A percentile compares a stretch with the other conserved stretches of the same genome.
Conservation (phyloP, 2,329 filamentous ascomycete genomes). For the Cercospora berteroae region DNA sequence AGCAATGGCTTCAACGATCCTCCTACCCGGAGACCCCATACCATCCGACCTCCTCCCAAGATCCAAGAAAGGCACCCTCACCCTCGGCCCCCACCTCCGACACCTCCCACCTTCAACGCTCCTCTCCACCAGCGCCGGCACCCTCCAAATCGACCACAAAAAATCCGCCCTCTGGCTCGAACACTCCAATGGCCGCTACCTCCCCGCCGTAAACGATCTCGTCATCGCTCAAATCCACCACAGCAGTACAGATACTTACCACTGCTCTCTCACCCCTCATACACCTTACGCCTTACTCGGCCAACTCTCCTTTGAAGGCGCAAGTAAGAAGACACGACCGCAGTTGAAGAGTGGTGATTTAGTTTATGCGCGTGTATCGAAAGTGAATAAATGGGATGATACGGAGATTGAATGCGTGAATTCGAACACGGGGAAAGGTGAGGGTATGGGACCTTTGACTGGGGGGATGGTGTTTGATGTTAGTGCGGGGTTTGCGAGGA, state of each 20-base stretch:
- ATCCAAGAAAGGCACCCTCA: slow-evolving; percentile 64
- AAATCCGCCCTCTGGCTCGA: slow-evolving; percentile 82
- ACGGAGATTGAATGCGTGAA: slow-evolving; percentile 89
- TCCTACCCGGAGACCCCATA: slow-evolving; percentile 80
- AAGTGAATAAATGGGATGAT: slow-evolving; percentile 79
- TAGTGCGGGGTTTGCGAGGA: slow-evolving; percentile 75
- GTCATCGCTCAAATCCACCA: slow-evolving; percentile 84
- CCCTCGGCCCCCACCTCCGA: slow-evolving; percentile 78
- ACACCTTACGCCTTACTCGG: slow-evolving; percentile 68
- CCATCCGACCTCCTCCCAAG: slow-evolving; percentile 65
- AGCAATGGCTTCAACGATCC: slow-evolving; percentile 47
- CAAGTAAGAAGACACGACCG: slow-evolving; percentile 87
- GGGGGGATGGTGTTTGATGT: slow-evolving; percentile 85
- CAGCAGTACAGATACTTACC: slow-evolving; percentile 72
- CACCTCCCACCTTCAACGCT: slow-evolving; percentile 76
- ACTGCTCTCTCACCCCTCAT: slow-evolving; percentile 69
- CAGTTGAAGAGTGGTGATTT: slow-evolving; percentile 70
- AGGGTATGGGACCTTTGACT: slow-evolving; percentile 78
- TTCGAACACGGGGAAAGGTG: slow-evolving; percentile 78
- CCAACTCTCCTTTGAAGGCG: slow-evolving; percentile 88
- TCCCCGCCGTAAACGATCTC: slow-evolving; percentile 75
- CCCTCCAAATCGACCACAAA: slow-evolving; percentile 64
- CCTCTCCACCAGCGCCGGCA: slow-evolving; percentile 64
- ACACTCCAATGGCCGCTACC: slow-evolving; percentile 68
- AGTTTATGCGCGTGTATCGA: slow-evolving; percentile 82